phyloP scores from a whole-genome alignment of 306 rosid species.

The Prunus kanzakura region DNA sequence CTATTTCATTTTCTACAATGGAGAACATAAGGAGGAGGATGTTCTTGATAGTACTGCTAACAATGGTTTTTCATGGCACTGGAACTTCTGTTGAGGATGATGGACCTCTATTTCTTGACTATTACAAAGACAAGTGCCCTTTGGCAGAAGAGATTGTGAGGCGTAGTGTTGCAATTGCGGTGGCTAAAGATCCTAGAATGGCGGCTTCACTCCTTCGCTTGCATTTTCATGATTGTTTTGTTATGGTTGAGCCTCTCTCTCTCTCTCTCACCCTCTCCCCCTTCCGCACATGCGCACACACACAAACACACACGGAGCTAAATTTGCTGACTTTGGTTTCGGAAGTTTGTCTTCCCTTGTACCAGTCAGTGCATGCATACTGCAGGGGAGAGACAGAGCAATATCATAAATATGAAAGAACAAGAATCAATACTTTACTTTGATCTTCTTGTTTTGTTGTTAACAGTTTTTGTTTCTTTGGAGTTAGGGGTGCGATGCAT shows the following conservation, averaged over 20 bases:
- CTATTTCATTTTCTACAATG: conserved; percentile 33
- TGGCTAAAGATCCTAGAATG: conserved; percentile 67
- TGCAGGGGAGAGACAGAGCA: background rate
- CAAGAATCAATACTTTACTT: background rate
- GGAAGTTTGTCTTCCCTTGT: too few relatives aligned
- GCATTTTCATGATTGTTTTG: conserved; percentile 95
- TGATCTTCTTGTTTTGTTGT: background rate
- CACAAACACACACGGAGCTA: too few relatives aligned
- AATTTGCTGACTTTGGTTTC: too few relatives aligned
- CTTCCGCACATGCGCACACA: too few relatives aligned
- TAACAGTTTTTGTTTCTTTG: background rate
- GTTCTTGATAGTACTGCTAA: conserved; percentile 4
- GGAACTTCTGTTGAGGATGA: conserved; percentile 9
- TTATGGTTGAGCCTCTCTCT: conserved; percentile 41
- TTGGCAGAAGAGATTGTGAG: conserved; percentile 66
- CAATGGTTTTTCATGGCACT: conserved; percentile 26
- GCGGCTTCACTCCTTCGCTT: conserved; percentile 88
- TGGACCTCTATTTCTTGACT: conserved; percentile 48
- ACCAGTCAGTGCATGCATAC: too few relatives aligned
- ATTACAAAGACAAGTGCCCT: conserved; percentile 71
- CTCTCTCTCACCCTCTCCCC: background rate
- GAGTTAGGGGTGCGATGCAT: conserved; percentile 86
- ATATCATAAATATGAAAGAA: background rate
- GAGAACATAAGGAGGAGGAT: conserved; percentile 14
- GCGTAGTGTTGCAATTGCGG: conserved; percentile 50